A percentile compares a stretch with the other conserved stretches of the same genome.
These are phyloP conservation scores for Dendrothele bispora DNA, from an alignment of 768 basidiomycete genomes.

Conservation along the genomic window DNA sequence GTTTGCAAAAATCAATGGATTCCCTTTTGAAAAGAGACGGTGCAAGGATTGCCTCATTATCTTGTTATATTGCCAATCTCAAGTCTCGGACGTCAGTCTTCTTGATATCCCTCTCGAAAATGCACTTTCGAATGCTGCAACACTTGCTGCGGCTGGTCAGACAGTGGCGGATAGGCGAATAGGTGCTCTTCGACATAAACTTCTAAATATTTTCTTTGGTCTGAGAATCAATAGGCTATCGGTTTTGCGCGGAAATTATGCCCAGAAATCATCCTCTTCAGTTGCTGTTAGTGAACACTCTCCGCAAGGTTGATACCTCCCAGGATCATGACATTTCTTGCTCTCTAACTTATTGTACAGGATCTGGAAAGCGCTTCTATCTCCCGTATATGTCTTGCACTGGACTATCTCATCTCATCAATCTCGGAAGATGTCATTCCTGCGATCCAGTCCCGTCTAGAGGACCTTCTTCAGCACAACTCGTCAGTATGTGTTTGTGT, in stretches of 20 bases:
- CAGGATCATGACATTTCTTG: neutral
- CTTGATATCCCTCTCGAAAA: slow-evolving; percentile 56
- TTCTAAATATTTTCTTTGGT: neutral
- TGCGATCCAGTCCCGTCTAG: slow-evolving; percentile 67
- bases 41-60: slow-evolving; percentile 68
- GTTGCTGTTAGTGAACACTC: slow-evolving; percentile 83
- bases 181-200: slow-evolving; percentile 36
- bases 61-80: slow-evolving; percentile 67
- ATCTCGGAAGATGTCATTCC: slow-evolving; percentile 72
- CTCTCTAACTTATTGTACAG: slow-evolving; percentile 33
- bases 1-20: slow-evolving; percentile 15
- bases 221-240: slow-evolving; percentile 54
- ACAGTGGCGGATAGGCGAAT: slow-evolving; percentile 64
- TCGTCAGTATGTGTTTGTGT: slow-evolving; percentile 61
- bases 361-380: slow-evolving; percentile 65
- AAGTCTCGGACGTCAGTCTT: slow-evolving; percentile 42
- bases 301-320: slow-evolving; percentile 65
- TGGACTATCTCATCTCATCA: slow-evolving; percentile 64
- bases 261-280: slow-evolving; percentile 65
- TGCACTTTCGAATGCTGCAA: slow-evolving; percentile 75
- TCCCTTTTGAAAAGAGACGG: slow-evolving; percentile 44
- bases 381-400: slow-evolving; percentile 65
- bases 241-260: slow-evolving; percentile 78
- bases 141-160: slow-evolving; percentile 68
- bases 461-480: slow-evolving; percentile 66